Percentiles rank a stretch among this genome's conserved stretches.
These are phyloP conservation scores for Metschnikowia matae DNA, from an alignment of 805 yeast genomes.

Conservation along the genomic window DNA sequence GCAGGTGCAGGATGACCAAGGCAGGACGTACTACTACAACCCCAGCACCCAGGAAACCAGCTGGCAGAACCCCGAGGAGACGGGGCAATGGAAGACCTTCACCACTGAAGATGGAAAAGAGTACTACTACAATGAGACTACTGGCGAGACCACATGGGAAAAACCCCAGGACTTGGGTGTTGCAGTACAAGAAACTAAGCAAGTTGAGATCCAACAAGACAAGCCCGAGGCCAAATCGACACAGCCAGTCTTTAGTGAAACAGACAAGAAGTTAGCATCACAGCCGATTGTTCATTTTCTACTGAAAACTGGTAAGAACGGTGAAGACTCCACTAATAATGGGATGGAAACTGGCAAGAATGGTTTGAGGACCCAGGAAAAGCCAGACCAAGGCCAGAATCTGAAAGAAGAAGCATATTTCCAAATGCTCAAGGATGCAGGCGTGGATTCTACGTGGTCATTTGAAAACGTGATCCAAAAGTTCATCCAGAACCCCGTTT, in stretches of 20 bases:
- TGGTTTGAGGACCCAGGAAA: constrained; percentile 2
- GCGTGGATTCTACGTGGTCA: constrained; percentile 73
- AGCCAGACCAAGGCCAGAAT: constrained; percentile 9
- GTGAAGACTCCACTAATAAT: too few species aligned
- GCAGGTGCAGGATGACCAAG: constrained; percentile 58
- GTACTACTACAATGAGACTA: constrained; percentile 64
- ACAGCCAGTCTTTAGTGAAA: background rate
- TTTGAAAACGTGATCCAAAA: constrained; percentile 60
- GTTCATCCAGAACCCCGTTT: constrained; percentile 56
- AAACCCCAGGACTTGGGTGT: constrained; percentile 50
- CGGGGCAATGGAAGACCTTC: constrained; percentile 37
- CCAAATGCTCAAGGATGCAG: constrained; percentile 48
- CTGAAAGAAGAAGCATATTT: constrained; percentile 44
- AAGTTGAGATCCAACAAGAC: background rate
- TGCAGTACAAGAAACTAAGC: constrained; percentile 1
- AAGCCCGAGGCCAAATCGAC: background rate
- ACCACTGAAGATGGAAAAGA: constrained; percentile 52
- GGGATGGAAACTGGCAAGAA: background rate
- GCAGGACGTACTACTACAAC: constrained; percentile 70
- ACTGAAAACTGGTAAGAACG: background rate
- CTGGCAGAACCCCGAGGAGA: constrained; percentile 70
- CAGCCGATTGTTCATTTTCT: background rate
- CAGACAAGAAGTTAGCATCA: constrained; percentile 1
- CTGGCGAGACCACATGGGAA: constrained; percentile 77
- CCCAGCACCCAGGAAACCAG: constrained; percentile 60